Conservation (phyloP, 345 rosid species). For the Eucalyptus polyanthemos region DNA sequence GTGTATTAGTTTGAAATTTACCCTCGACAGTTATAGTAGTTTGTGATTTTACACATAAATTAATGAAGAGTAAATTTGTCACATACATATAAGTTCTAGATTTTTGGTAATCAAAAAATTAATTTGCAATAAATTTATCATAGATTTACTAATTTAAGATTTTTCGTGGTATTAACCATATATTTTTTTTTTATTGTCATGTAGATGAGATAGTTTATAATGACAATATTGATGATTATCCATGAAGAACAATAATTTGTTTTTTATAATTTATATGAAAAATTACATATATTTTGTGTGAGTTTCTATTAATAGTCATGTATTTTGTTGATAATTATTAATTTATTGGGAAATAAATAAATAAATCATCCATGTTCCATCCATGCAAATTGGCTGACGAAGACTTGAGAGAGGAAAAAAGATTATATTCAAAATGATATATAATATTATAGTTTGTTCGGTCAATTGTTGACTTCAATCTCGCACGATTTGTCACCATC, state of each 20-base stretch:
- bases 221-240: background rate
- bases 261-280: background rate
- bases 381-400: background rate
- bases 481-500: background rate
- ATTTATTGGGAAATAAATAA: background rate
- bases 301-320: background rate
- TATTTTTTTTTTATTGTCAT: background rate
- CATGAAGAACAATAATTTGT: background rate
- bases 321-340: background rate
- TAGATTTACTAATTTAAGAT: no score
- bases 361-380: background rate
- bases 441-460: background rate
- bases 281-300: background rate
- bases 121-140: accelerated
- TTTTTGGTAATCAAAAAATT: no score
- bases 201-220: background rate
- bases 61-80: accelerated
- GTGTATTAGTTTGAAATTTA: accelerated
- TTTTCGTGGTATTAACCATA: no score
- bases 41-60: accelerated
- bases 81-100: accelerated
- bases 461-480: background rate
- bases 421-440: background rate
- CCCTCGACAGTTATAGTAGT: accelerated
- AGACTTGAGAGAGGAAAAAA: background rate